Evolutionary conservation across 140 eudicot genomes (phyloP), one percentile per base, ranked within the genome.

Genomic region (Oenanthe javanica): DNA sequence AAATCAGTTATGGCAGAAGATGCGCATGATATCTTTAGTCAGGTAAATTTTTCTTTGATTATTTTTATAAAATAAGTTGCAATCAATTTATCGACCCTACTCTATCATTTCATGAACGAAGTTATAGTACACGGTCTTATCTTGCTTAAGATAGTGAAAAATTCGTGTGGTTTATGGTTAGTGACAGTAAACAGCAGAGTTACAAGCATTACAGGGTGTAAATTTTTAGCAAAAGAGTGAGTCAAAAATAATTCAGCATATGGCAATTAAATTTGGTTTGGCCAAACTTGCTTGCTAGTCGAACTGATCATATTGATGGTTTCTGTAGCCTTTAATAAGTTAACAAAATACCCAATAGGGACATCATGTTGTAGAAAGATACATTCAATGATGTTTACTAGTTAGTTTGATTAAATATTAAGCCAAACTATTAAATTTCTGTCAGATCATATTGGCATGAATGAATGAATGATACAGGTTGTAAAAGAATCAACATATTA

Each of bases 41-140:
- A 59, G 78, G 97, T 92, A 78, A 86, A 90, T 77, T 31, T 75
- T 40, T 61, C 11, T 4, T 16, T 38, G 25, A 38, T 71, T 38
- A 15, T 27, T 66, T 66, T 66, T 8, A 4, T 2, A 63, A 67
- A 61, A n/a, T 23, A 31, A n/a, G 12, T 61, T 61, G 69, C 69
- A 61, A 61, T 9, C 36, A 61, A n/a, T 61, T 7, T 61, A 61
- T 61, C n/a, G 69, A 23, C n/a, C 69, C 36, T n/a, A 61, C 69
- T 61, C 36, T 9, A 61, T n/a, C 5, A 61, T 61, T 61, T n/a
- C 4, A 4, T 9, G 69, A 21, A 61, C 36, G 9, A 61, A n/a
- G 69, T 3, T 59, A n/a, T 61, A 61, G n/a, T 61, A n/a, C 5
- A 61, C n/a, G 69, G 14, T n/a, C n/a, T 61, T 25, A 67, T 67